These are phyloP conservation scores for Pestalotiopsis sp. DNA, from an alignment of 2,329 filamentous ascomycete genomes.

Conservation along the genomic window DNA sequence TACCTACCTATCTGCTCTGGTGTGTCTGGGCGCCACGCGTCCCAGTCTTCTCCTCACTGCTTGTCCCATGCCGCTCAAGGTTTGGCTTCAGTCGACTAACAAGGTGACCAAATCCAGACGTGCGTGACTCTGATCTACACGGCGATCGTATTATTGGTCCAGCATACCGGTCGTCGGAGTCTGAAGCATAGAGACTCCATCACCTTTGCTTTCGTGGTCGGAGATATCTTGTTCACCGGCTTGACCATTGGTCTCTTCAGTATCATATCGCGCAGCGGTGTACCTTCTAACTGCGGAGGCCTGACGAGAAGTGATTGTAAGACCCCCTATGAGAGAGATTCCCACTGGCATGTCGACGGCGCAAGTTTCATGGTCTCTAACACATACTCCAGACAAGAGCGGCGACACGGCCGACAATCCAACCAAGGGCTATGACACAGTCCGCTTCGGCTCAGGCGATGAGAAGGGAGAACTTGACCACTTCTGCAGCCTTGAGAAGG, in stretches of 20 bases:
- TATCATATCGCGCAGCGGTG: constrained; percentile 34
- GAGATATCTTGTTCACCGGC: constrained; percentile 34
- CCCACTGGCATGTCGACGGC: not conserved
- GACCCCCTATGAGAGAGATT: constrained; percentile 5
- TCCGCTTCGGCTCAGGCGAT: constrained; percentile 30
- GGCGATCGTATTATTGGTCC: constrained; percentile 32
- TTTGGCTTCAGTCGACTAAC: not conserved
- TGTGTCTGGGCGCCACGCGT: not conserved
- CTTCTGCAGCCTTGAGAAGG: constrained; percentile 33
- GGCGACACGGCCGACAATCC: constrained; percentile 20
- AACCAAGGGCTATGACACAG: constrained; percentile 27
- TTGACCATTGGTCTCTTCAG: constrained; percentile 35
- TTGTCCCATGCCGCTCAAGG: not conserved
- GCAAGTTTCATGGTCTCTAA: constrained; percentile 10
- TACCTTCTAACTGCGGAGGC: constrained; percentile 37
- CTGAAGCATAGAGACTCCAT: constrained; percentile 24
- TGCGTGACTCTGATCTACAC: constrained; percentile 34
- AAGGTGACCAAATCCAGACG: constrained; percentile 26
- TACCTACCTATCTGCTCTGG: constrained; percentile 13
- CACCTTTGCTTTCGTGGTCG: constrained; percentile 30
- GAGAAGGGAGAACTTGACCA: constrained; percentile 30
- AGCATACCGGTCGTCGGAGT: constrained; percentile 30
- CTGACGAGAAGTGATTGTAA: constrained; percentile 29
- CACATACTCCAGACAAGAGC: not conserved
- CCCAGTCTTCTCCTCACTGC: not conserved